Evolutionary conservation across 129 eudicot genomes (phyloP), one percentile per base, ranked within the genome.

Genomic region (Centrapalus pauciflorus): DNA sequence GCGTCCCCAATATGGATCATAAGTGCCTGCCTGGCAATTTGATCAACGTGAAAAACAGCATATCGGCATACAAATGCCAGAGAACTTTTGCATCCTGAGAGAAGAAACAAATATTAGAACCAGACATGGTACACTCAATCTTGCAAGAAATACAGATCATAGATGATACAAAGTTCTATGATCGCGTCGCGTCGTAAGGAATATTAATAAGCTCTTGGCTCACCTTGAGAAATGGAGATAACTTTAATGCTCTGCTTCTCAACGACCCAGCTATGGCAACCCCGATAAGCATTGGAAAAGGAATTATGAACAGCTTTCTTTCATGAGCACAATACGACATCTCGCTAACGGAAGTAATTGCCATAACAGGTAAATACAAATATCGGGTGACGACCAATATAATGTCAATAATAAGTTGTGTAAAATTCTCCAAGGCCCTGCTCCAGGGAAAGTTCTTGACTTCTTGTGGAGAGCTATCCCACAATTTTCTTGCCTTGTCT

Each of bases 1-100:
- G 8, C 98, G 95, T 20, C 98, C 96, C 98, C 98, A 92, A 52
- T 88, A 88, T 30, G 95, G 96, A 72, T 88, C 88, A 66, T 88
- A 64, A 49, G 98, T 96, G 37, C 98, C 98, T 96, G 37, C 98
- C 98, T 1, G 95, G 96, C 79, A 88, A 65, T 65, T 92, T 92
- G 64, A 92, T 83, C 82, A 92, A 35, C 1, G 88, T 70, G 84
- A 88, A 88, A 79, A 88, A 77, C 46, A 79, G 61, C 55, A 76
- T 75, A 60, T 70, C 55, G 13, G 77, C 77, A 50, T 85, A 75
- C 65, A 92, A 69, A 83, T 88, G 96, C 98, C 97, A 90, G 4
- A 90, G 95, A 40, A 77, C 90, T 61, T 81, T 61, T 6, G 87
- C 85, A 38, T 87, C 69, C 95, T 85, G 80, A 7, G 6, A 50